Percentiles rank a stretch among this genome's conserved stretches.
These are phyloP conservation scores for Microglena sp. DNA, from an alignment of 139 green algal species.

Conservation along the genomic window DNA sequence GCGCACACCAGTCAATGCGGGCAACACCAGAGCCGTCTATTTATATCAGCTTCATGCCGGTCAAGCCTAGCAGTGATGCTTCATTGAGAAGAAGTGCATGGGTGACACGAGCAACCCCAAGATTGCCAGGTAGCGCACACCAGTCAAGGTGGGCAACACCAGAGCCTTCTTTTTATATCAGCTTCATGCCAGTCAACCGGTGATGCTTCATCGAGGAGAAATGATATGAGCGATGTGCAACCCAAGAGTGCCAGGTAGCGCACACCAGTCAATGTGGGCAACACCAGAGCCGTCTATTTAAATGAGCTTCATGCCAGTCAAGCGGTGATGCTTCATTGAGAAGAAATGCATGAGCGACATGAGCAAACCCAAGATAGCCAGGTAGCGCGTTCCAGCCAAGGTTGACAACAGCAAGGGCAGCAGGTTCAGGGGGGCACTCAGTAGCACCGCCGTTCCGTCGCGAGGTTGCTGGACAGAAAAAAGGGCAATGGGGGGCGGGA, in stretches of 20 bases:
- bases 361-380: conserved; percentile 29
- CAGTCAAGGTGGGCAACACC: conserved; percentile 26
- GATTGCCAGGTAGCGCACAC: conserved; percentile 29
- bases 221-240: too few relatives aligned
- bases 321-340: background rate
- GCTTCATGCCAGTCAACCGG: too few relatives aligned
- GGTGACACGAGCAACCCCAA: conserved; percentile 22
- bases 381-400: conserved; percentile 25
- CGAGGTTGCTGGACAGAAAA: conserved; percentile 8
- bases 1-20: too few relatives aligned
- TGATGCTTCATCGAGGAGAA: too few relatives aligned
- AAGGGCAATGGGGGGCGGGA: too few relatives aligned
- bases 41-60: conserved; percentile 7
- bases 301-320: conserved; percentile 3
- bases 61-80: background rate
- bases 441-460: conserved; percentile 30
- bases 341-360: conserved; percentile 8
- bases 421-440: conserved; percentile 46
- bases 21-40: too few relatives aligned
- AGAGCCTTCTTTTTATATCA: too few relatives aligned
- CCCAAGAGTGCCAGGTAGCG: too few relatives aligned
- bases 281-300: too few relatives aligned
- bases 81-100: conserved; percentile 1
- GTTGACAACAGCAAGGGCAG: conserved; percentile 35
- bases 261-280: too few relatives aligned